These are phyloP conservation scores for Pulveroboletus ravenelii DNA, from an alignment of 768 basidiomycete species.

Conservation along the genomic window DNA sequence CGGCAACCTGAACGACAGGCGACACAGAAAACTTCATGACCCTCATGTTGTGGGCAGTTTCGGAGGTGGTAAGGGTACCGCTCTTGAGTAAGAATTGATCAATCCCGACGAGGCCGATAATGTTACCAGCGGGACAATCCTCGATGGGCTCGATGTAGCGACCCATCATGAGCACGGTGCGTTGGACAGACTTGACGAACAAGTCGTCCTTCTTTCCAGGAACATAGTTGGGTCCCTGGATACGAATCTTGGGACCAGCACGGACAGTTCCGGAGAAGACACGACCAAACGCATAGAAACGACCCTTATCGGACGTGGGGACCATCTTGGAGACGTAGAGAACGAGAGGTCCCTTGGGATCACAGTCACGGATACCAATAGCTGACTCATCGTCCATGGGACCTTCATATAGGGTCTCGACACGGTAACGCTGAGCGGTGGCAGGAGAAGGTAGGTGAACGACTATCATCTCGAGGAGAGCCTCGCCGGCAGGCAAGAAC, in stretches of 20 bases:
- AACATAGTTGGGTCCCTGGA: conserved; percentile 98
- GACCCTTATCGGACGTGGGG: conserved; percentile 98
- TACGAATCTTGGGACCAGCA: conserved; percentile 97
- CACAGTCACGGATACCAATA: conserved; percentile 96
- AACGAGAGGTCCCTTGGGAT: conserved; percentile 93
- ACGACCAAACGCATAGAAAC: conserved; percentile 99
- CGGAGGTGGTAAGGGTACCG: conserved; percentile 94
- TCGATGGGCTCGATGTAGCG: conserved; percentile 98
- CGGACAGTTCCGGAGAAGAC: conserved; percentile 98
- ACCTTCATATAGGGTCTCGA: conserved; percentile 98
- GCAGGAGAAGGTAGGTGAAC: conserved; percentile 97
- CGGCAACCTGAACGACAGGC: conserved; percentile 97
- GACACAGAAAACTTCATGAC: conserved; percentile 99
- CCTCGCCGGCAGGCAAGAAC: conserved; percentile 98
- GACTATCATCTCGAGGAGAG: conserved; percentile 99
- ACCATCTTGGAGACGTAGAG: conserved; percentile 99
- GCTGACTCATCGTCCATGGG: conserved; percentile 99
- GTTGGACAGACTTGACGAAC: conserved; percentile 97
- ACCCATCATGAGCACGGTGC: conserved; percentile 99
- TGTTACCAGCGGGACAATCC: conserved; percentile 99
- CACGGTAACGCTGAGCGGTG: conserved; percentile 97
- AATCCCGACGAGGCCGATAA: conserved; percentile 97
- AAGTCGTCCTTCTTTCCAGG: conserved; percentile 99
- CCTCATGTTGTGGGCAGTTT: conserved; percentile 99
- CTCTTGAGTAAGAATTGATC: conserved; percentile 99